Conservation (phyloP, 495 filamentous ascomycete species). For the Echria macrotheca region DNA sequence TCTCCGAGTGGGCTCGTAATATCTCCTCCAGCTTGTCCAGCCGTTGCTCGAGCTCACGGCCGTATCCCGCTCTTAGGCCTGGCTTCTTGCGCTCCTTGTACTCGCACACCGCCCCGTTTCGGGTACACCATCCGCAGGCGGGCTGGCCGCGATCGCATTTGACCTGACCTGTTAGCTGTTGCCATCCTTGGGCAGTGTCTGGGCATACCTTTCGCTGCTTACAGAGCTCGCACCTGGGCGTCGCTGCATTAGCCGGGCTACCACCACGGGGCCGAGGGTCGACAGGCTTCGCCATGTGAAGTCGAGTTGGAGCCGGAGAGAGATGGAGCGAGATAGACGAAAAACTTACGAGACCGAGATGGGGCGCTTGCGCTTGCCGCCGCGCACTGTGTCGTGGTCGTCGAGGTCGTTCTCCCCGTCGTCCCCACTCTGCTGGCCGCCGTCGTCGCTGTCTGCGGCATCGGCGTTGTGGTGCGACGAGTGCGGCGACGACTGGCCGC, state of each 20-base stretch:
- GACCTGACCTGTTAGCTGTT: conserved; percentile 42
- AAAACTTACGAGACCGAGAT: conserved; percentile 53
- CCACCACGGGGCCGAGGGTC: too few species aligned
- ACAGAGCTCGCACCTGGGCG: conserved; percentile 66
- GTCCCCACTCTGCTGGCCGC: conserved; percentile 32
- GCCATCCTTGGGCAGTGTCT: too few species aligned
- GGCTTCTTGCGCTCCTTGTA: conserved; percentile 86
- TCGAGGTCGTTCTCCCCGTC: conserved; percentile 37
- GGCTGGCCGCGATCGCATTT: conserved; percentile 81
- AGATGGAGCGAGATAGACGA: background rate
- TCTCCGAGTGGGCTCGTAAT: conserved; percentile 44
- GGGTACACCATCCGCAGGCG: conserved; percentile 80
- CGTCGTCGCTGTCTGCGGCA: conserved; percentile 24
- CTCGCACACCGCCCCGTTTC: conserved; percentile 71
- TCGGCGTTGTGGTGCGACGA: conserved; percentile 16
- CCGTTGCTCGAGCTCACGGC: conserved; percentile 78
- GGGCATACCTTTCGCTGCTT: conserved; percentile 69
- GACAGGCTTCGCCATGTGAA: background rate
- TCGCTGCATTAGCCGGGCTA: background rate
- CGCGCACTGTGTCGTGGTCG: conserved; percentile 34
- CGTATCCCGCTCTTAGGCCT: conserved; percentile 77
- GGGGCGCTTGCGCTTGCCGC: conserved; percentile 51
- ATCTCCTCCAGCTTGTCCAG: conserved; percentile 55
- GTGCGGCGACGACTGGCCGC: conserved; percentile 15
- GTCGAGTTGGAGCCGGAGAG: background rate